These are phyloP conservation scores for Sparassis latifolia DNA, from an alignment of 1,284 basidiomycete genomes.

Conservation along the genomic window DNA sequence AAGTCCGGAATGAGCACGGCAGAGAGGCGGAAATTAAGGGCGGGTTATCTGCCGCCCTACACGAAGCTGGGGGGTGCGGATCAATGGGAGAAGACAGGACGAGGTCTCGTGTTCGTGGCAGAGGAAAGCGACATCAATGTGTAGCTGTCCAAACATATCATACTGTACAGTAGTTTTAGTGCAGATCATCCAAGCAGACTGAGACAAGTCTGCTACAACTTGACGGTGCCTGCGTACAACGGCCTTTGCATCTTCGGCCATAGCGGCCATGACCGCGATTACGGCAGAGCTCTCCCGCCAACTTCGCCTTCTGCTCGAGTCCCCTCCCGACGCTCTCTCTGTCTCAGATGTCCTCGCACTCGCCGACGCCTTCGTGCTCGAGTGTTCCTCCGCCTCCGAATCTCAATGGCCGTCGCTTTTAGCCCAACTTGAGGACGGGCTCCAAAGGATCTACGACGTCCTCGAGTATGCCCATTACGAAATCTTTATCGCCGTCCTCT, in stretches of 20 bases:
- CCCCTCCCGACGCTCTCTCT: constrained; percentile 30
- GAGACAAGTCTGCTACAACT: no score
- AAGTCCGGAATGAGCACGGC: constrained; percentile 29
- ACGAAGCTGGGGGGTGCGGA: constrained; percentile 31
- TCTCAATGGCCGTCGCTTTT: constrained; percentile 30
- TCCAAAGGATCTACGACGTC: constrained; percentile 56
- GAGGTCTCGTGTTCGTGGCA: constrained; percentile 20
- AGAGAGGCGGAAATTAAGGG: constrained; percentile 28
- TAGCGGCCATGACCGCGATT: constrained; percentile 1
- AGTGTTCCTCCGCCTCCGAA: constrained; percentile 40
- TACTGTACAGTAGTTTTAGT: no score
- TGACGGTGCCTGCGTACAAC: not conserved
- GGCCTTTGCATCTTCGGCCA: not conserved
- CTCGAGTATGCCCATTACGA: constrained; percentile 62
- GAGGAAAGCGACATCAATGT: constrained; percentile 14
- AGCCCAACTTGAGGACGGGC: constrained; percentile 54
- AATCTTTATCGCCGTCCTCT: constrained; percentile 57
- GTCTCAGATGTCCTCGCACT: constrained; percentile 39
- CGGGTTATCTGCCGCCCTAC: constrained; percentile 34
- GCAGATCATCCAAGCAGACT: no score
- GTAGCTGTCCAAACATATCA: no score
- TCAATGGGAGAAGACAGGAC: constrained; percentile 30
- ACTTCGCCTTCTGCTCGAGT: constrained; percentile 49
- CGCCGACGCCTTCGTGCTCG: constrained; percentile 48
- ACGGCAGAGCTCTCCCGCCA: constrained; percentile 36